These are phyloP conservation scores for Cladophialophora psammophila DNA, from an alignment of 2,329 filamentous ascomycete genomes.

Conservation along the genomic window DNA sequence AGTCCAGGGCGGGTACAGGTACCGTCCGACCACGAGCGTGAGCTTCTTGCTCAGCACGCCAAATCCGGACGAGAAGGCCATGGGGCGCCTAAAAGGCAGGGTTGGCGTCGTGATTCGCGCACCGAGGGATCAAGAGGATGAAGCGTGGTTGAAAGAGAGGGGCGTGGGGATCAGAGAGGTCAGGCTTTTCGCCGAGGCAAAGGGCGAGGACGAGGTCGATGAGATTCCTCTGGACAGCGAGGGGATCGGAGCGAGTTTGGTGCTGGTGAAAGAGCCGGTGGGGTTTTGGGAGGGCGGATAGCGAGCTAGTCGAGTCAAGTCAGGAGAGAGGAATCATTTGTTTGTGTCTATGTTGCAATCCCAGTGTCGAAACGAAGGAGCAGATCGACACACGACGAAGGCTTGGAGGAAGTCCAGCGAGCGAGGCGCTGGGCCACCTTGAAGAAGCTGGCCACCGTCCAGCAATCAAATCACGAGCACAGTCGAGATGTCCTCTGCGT, in stretches of 20 bases:
- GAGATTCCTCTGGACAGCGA: constrained; percentile 30
- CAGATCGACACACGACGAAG: background rate
- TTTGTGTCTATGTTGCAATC: background rate
- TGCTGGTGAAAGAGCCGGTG: constrained; percentile 24
- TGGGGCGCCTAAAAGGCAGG: constrained; percentile 23
- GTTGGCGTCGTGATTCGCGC: constrained; percentile 32
- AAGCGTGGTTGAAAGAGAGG: constrained; percentile 32
- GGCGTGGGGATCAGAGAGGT: constrained; percentile 36
- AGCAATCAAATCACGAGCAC: background rate
- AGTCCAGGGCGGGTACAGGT: constrained; percentile 21
- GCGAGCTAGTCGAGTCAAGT: background rate
- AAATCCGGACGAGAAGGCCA: constrained; percentile 20
- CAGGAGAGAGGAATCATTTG: background rate
- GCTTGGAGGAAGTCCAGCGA: background rate
- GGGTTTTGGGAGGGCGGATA: constrained; percentile 13
- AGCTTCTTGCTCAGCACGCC: constrained; percentile 30
- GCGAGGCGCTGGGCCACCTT: background rate
- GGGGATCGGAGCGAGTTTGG: constrained; percentile 34
- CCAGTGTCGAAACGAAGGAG: background rate
- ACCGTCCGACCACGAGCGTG: constrained; percentile 25
- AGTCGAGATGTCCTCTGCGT: background rate
- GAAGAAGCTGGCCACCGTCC: background rate
- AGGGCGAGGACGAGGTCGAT: constrained; percentile 27
- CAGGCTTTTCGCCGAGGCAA: constrained; percentile 26
- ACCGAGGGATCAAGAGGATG: constrained; percentile 30